Evolutionary conservation across 2,329 filamentous ascomycete species (phyloP).

Genomic region (Verticillium klebahnii): DNA sequence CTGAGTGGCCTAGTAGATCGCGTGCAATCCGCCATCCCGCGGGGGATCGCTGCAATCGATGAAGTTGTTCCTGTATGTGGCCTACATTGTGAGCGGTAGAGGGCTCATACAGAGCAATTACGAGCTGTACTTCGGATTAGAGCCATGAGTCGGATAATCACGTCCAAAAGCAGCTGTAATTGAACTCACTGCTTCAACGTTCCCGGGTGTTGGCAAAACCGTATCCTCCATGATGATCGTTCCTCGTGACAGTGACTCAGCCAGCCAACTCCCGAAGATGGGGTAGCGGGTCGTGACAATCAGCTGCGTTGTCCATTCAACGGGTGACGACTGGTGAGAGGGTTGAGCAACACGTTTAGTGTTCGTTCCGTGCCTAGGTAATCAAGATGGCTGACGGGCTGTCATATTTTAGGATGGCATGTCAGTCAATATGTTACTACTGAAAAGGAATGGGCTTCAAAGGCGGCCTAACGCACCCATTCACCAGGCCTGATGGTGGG

Average conservation of each 20-base stretch:
- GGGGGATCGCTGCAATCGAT: slow-evolving; percentile 71
- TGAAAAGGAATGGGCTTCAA: no score
- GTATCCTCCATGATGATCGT: slow-evolving; percentile 7
- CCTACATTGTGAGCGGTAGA: slow-evolving; percentile 42
- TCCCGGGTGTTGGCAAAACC: slow-evolving; percentile 4
- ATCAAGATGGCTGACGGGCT: no score
- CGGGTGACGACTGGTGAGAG: not conserved
- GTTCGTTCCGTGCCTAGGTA: no score
- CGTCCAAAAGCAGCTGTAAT: not conserved
- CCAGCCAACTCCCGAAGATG: not conserved
- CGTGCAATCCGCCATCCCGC: slow-evolving; percentile 85
- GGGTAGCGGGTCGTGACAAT: not conserved
- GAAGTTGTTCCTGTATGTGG: slow-evolving; percentile 66
- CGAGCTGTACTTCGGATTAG: slow-evolving; percentile 27
- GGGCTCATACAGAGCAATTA: slow-evolving; percentile 49
- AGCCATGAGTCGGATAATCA: not conserved
- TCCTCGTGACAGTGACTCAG: not conserved
- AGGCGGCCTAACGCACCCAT: no score
- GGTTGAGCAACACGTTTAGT: no score
- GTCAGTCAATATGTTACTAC: no score
- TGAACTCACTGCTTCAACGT: slow-evolving; percentile 10
- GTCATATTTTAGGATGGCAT: no score
- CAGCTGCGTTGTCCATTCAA: not conserved
- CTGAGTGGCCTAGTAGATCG: slow-evolving; percentile 62
- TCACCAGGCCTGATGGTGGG: no score